Base-by-base conservation (phyloP, 1,284 basidiomycete species). In the Coniferiporia sulphurascens region DNA sequence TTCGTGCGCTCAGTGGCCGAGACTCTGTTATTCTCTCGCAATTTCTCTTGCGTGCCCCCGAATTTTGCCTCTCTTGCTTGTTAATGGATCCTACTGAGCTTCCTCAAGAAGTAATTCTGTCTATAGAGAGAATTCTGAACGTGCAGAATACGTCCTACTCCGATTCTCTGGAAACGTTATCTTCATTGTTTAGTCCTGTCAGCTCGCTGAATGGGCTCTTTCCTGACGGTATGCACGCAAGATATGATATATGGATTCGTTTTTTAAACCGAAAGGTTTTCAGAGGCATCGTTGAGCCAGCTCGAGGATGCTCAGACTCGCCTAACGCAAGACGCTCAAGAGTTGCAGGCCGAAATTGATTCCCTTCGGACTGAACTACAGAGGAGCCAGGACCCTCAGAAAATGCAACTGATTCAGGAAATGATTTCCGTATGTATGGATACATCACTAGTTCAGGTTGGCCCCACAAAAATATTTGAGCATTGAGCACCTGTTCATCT, bases 351-450 rank as follows among this genome's bases (percentile, higher is more conserved):
- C n/a, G 89, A 95, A 74, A 86, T 96, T 44, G 78, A 85, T 55
- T 68, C 72, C 8, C 76, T 96, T 58, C 83, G 87, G 61, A 75
- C 73, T 36, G 84, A 91, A 68, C 72, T 96, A 56, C 78, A 80
- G 63, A 76, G 74, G 13, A 88, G 91, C 67, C 93, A 95, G 71
- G 89, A 93, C 71, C 90, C 91, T 19, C 82, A 83, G 56, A 80
- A 85, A 65, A 94, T 96, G 89, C 86, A 90, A 56, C 76, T 86
- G 51, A 93, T 96, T 56, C 94, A 98, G 71, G 89, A 91, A 70
- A 92, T 95, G 82, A 96, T 97, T 59, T 93, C 89, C 21, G 93
- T 96, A 65, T 65, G 77, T 63, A 17, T n/a, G 3, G 41, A 52
- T 27, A n/a, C 19, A n/a, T 9, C 44, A n/a, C 38, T 48, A 17